Base-by-base conservation (phyloP, 2,329 filamentous ascomycete genomes). In the Fusarium sp. region DNA sequence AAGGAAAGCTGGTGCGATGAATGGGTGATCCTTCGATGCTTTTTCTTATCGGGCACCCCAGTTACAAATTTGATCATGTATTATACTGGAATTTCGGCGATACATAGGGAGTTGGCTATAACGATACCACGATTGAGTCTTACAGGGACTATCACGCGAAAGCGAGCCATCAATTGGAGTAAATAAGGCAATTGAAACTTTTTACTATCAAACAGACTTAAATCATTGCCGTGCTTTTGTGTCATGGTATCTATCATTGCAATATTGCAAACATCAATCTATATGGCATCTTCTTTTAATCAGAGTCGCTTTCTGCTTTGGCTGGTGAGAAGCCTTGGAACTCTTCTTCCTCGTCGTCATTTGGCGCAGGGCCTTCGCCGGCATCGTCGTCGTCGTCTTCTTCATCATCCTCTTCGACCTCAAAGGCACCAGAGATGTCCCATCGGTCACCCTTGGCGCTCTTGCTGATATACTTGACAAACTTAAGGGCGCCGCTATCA, bases 401-500 rank as follows among this genome's bases (percentile, higher is more conserved):
- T 1, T 79, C 82, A 2, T 85, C 85, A 36, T 82, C 76, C 59
- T 88, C 85, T 65, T 86, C 85, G 30, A 97, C 90, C 23, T 90
- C 92, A 77, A 92, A 93, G 32, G 89, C 88, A 1, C 89, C 96
- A 45, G 88, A 90, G 48, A 98, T 84, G 80, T 99, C 96, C 93
- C 94, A 98, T 42, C 96, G 86, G 79, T 98, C 96, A 1, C 96
- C 96, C 74, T 88, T 88, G 9, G 96, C 96, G 49, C 85, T 87
- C 61, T 85, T 85, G 78, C 91, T 96, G 21, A 99, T 91, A 77
- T 98, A 99, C 83, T 98, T 99, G 74, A 98, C 94, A 76, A 99
- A 99, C 77, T 93, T 90, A 75, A 99, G 83, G 15, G 91, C 91
- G 15, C 93, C 94, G 69, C 88, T 89, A 76, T 99, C 96, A 58